Evolutionary conservation across 352 stramenopile species (phyloP).

Genomic region (Thalassiosira livingstoniorum): DNA sequence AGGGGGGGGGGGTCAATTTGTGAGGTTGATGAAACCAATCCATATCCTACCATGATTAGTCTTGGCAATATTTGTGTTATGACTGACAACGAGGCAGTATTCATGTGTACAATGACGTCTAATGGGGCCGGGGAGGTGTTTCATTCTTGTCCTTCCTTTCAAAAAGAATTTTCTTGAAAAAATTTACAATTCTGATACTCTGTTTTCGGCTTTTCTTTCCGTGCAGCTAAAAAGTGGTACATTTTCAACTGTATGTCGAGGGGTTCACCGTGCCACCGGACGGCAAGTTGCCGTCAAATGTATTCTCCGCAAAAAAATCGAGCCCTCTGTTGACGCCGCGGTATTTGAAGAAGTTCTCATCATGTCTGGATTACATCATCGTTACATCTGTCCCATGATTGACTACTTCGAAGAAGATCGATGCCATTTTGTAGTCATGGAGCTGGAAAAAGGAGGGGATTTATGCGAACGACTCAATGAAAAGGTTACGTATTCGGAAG

Average conservation of each 20-base stretch:
- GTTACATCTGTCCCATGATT: slow-evolving; percentile 85
- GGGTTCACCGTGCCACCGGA: slow-evolving; percentile 78
- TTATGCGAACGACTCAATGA: slow-evolving; percentile 97
- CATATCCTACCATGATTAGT: background rate
- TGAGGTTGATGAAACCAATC: too few species aligned
- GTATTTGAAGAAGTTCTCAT: slow-evolving; percentile 87
- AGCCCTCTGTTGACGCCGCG: slow-evolving; percentile 79
- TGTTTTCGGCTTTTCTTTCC: too few species aligned
- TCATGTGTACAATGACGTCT: too few species aligned
- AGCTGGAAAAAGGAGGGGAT: slow-evolving; percentile 96
- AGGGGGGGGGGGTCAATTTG: too few species aligned
- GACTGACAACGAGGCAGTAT: background rate
- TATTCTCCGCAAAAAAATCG: slow-evolving; percentile 83
- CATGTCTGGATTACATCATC: slow-evolving; percentile 81
- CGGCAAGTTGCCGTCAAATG: slow-evolving; percentile 85
- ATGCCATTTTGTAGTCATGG: slow-evolving; percentile 97
- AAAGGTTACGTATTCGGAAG: slow-evolving; percentile 96
- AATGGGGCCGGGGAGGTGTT: too few species aligned
- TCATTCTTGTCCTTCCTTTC: too few species aligned
- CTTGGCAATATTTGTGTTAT: background rate
- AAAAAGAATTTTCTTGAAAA: too few species aligned
- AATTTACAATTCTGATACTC: too few species aligned
- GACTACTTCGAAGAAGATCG: slow-evolving; percentile 86
- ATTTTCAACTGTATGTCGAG: slow-evolving; percentile 84
- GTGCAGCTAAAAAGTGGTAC: slow-evolving; percentile 85